A percentile compares a stretch with the other conserved stretches of the same genome.
These are phyloP conservation scores for Penicillium cataractarum DNA, from an alignment of 495 filamentous ascomycete genomes.

Conservation along the genomic window DNA sequence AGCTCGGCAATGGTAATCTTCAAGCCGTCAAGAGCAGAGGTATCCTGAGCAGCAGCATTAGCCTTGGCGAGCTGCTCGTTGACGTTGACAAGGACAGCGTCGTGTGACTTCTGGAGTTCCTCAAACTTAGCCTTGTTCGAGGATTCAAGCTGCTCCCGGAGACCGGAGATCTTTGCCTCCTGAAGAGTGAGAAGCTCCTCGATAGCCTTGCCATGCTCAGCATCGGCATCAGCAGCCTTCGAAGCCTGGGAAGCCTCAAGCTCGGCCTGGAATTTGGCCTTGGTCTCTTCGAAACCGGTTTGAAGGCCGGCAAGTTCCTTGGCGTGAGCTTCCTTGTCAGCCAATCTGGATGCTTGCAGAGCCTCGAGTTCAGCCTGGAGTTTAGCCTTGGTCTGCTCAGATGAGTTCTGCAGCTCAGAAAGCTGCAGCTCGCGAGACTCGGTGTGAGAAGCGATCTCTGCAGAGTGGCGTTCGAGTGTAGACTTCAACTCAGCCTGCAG, in stretches of 20 bases:
- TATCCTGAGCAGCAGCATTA: constrained; percentile 44
- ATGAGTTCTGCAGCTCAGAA: constrained; percentile 40
- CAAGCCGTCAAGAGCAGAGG: constrained; percentile 40
- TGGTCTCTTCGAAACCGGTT: constrained; percentile 39
- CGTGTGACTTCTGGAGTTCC: constrained; percentile 45
- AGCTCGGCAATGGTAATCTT: constrained; percentile 43
- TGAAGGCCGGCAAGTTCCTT: constrained; percentile 39
- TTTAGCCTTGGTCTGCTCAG: constrained; percentile 37
- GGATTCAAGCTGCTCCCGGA: constrained; percentile 43
- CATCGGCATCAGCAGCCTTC: constrained; percentile 43
- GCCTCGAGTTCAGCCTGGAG: constrained; percentile 41
- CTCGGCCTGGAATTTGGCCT: constrained; percentile 39
- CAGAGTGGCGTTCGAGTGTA: constrained; percentile 35
- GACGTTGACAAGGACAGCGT: constrained; percentile 35
- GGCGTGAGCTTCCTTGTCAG: constrained; percentile 32
- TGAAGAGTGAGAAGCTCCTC: constrained; percentile 51
- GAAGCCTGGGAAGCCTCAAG: constrained; percentile 36
- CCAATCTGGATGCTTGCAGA: constrained; percentile 30
- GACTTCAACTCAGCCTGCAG: constrained; percentile 45
- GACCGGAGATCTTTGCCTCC: constrained; percentile 42
- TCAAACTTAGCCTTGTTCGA: constrained; percentile 43
- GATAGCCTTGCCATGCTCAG: constrained; percentile 48
- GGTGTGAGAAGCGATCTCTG: constrained; percentile 36
- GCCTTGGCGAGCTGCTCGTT: constrained; percentile 41
- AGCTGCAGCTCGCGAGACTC: constrained; percentile 39